A percentile compares a stretch with the other conserved stretches of the same genome.
phyloP scores from a whole-genome alignment of 805 yeast genomes.

The Monosporozyma yasuniensis region DNA sequence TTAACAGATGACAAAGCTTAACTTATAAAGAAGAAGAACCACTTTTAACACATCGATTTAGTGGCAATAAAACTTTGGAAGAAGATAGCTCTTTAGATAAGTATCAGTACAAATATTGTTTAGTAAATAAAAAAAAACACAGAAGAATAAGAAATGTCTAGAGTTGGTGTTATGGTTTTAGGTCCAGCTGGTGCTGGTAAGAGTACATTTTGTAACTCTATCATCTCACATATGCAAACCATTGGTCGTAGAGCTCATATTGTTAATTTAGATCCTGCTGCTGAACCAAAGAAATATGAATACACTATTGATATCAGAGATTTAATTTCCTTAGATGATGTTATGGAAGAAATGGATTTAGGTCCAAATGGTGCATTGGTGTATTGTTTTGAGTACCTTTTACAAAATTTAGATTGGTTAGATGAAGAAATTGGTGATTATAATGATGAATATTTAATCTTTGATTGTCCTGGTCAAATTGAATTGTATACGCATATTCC shows the following conservation, averaged over 20 bases:
- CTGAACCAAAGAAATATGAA: conserved; percentile 84
- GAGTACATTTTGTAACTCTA: conserved; percentile 83
- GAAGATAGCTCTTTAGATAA: background rate
- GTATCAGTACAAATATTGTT: background rate
- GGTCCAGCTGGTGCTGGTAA: conserved; percentile 99
- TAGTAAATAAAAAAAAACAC: too few species aligned
- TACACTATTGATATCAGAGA: conserved; percentile 90
- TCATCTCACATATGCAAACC: conserved; percentile 80
- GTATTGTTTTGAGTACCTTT: conserved; percentile 85
- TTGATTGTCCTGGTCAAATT: conserved; percentile 96
- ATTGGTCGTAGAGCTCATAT: conserved; percentile 90
- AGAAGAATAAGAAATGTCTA: conserved; percentile 51
- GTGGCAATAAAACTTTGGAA: background rate
- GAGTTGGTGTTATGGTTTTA: conserved; percentile 86
- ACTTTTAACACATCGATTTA: background rate
- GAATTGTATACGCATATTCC: conserved; percentile 93
- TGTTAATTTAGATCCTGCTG: conserved; percentile 95
- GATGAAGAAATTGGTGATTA: conserved; percentile 96
- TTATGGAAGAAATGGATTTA: conserved; percentile 84
- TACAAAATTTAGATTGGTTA: conserved; percentile 90
- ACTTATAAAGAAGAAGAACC: background rate
- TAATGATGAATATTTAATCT: conserved; percentile 86
- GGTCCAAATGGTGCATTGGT: conserved; percentile 95
- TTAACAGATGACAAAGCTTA: background rate
- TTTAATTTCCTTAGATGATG: conserved; percentile 82